Conservation (phyloP, 2,329 filamentous ascomycete genomes). For the Exophiala bonariae region DNA sequence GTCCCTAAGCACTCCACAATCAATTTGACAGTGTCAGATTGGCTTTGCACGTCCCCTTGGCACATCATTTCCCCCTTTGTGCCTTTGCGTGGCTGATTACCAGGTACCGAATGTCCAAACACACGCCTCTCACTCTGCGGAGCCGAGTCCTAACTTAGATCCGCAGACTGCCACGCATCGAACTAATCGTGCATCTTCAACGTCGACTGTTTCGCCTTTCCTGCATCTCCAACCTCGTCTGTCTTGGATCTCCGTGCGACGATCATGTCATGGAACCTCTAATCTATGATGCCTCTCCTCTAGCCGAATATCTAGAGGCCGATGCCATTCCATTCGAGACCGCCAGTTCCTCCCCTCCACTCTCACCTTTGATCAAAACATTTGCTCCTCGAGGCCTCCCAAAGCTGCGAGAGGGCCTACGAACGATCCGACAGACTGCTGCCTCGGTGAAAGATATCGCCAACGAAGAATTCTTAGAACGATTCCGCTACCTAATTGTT, state of each 20-base stretch:
- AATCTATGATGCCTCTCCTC: slow-evolving; percentile 80
- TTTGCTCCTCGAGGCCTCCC: slow-evolving; percentile 45
- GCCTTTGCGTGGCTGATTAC: too few species aligned
- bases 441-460: slow-evolving; percentile 20
- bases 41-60: too few species aligned
- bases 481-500: slow-evolving; percentile 90
- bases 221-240: not conserved
- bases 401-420: slow-evolving; percentile 19
- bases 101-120: too few species aligned
- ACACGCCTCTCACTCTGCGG: too few species aligned
- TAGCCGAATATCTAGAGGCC: slow-evolving; percentile 91
- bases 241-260: too few species aligned
- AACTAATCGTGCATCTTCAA: not conserved
- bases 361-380: slow-evolving; percentile 41
- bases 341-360: slow-evolving; percentile 32
- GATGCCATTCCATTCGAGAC: slow-evolving; percentile 45
- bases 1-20: too few species aligned
- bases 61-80: too few species aligned
- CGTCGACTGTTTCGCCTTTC: slow-evolving; percentile 5
- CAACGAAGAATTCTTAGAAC: slow-evolving; percentile 78
- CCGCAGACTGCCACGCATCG: too few species aligned
- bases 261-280: slow-evolving; percentile 74
- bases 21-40: too few species aligned
- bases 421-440: slow-evolving; percentile 20
- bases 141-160: too few species aligned